A percentile compares a stretch with the other conserved stretches of the same genome.
phyloP scores from a whole-genome alignment of 2,329 filamentous ascomycete species.

The Talaromyces sp. region DNA sequence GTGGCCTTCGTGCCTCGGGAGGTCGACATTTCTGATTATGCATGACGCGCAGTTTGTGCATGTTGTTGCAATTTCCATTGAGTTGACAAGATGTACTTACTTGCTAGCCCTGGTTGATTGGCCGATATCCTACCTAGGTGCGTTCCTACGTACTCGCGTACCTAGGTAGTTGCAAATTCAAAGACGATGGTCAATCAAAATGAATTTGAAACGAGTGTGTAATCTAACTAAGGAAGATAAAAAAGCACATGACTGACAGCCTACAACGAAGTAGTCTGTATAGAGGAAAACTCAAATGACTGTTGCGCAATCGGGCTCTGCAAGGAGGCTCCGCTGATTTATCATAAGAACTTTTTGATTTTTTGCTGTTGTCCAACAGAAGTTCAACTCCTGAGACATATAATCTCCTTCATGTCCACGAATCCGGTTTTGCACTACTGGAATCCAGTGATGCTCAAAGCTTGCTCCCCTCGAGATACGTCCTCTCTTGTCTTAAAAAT shows the following conservation, averaged over 20 bases:
- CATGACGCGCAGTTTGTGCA: too few relatives aligned
- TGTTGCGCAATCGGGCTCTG: background rate
- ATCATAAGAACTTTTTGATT: conserved; percentile 3
- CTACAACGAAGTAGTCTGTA: background rate
- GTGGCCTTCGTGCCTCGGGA: too few relatives aligned
- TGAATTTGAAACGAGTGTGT: conserved; percentile 6
- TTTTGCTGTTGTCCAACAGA: background rate
- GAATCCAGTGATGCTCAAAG: background rate
- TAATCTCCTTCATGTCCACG: background rate
- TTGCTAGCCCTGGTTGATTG: too few relatives aligned
- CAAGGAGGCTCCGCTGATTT: background rate
- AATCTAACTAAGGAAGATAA: background rate
- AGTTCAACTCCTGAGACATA: background rate
- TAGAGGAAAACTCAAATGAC: background rate
- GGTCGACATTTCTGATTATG: too few relatives aligned
- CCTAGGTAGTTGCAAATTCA: background rate
- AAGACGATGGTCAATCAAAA: background rate
- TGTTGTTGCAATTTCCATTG: too few relatives aligned
- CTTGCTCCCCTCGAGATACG: background rate
- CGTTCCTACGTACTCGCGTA: too few relatives aligned
- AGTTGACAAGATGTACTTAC: too few relatives aligned
- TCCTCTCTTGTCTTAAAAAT: background rate
- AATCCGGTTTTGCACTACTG: background rate
- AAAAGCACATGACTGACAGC: conserved; percentile 8
- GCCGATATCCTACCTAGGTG: too few relatives aligned